phyloP scores from a whole-genome alignment of 768 basidiomycete genomes.

The Sporobolomyces phaffii region DNA sequence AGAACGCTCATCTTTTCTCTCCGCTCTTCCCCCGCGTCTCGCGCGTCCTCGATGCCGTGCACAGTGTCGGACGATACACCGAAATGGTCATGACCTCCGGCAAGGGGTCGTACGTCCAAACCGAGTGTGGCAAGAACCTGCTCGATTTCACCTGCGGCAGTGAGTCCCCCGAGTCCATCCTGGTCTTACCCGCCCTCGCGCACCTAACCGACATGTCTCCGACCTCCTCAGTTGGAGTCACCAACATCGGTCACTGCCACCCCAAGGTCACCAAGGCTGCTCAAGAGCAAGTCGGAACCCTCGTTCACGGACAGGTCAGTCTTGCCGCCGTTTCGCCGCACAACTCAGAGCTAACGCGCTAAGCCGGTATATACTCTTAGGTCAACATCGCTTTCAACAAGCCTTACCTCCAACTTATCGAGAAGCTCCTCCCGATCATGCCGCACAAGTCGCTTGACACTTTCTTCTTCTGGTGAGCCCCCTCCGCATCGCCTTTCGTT shows the following conservation, averaged over 20 bases:
- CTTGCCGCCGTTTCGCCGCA: too few relatives aligned
- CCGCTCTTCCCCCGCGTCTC: background rate
- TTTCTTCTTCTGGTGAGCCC: constrained; percentile 75
- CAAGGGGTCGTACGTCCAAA: constrained; percentile 29
- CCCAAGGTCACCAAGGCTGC: constrained; percentile 79
- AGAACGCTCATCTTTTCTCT: background rate
- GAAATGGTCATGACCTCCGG: constrained; percentile 35
- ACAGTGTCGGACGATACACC: constrained; percentile 33
- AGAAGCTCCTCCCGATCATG: constrained; percentile 79
- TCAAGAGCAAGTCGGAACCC: constrained; percentile 76
- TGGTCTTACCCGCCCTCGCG: background rate
- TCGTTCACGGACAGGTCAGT: constrained; percentile 63
- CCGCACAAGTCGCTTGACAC: constrained; percentile 83
- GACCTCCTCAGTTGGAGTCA: constrained; percentile 58
- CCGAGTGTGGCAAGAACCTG: constrained; percentile 61
- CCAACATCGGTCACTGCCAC: constrained; percentile 80
- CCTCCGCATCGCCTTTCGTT: background rate
- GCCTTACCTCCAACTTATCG: constrained; percentile 79
- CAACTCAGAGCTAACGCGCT: too few relatives aligned
- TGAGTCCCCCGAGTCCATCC: background rate
- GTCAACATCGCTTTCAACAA: constrained; percentile 82
- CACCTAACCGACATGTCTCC: background rate
- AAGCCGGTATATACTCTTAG: too few relatives aligned
- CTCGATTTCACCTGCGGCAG: constrained; percentile 82
- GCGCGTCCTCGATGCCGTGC: background rate